These are phyloP conservation scores for Friedmanniomyces simplex DNA, from an alignment of 495 filamentous ascomycete species.

Conservation along the genomic window DNA sequence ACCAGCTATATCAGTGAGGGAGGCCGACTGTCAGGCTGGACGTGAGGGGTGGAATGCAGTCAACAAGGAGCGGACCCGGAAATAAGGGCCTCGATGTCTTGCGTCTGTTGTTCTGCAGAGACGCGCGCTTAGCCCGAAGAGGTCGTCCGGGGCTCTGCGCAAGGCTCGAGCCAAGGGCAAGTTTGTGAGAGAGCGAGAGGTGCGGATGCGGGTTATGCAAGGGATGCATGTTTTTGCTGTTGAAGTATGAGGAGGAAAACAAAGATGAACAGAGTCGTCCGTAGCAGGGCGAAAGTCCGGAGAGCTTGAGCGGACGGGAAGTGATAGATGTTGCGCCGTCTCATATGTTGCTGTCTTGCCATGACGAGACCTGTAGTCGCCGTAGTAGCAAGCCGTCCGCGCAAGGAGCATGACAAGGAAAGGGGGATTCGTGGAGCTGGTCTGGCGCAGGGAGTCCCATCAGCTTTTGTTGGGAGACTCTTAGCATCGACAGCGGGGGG, in stretches of 20 bases:
- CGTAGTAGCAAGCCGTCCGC: background rate
- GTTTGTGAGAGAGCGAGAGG: background rate
- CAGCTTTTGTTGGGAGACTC: background rate
- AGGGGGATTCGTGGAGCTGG: background rate
- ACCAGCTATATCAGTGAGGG: background rate
- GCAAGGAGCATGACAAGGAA: background rate
- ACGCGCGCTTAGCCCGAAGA: too few species aligned
- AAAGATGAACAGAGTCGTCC: background rate
- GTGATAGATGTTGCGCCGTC: too few species aligned
- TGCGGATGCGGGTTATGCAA: background rate
- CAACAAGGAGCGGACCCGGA: background rate
- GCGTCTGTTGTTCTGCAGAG: too few species aligned
- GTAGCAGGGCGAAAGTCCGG: too few species aligned
- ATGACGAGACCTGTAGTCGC: too few species aligned
- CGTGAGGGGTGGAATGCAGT: conserved; percentile 17
- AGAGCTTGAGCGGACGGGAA: too few species aligned
- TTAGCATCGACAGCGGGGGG: too few species aligned
- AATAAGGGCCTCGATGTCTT: background rate
- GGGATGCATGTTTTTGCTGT: background rate
- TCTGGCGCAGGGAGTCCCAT: background rate
- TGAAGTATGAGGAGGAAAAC: background rate
- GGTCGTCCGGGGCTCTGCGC: too few species aligned
- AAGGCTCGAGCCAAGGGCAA: background rate
- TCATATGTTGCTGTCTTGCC: too few species aligned
- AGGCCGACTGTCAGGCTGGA: background rate